A percentile compares a stretch with the other conserved stretches of the same genome.
phyloP scores from a whole-genome alignment of 208 protist genomes.

The Blechomonas ayalai region DNA sequence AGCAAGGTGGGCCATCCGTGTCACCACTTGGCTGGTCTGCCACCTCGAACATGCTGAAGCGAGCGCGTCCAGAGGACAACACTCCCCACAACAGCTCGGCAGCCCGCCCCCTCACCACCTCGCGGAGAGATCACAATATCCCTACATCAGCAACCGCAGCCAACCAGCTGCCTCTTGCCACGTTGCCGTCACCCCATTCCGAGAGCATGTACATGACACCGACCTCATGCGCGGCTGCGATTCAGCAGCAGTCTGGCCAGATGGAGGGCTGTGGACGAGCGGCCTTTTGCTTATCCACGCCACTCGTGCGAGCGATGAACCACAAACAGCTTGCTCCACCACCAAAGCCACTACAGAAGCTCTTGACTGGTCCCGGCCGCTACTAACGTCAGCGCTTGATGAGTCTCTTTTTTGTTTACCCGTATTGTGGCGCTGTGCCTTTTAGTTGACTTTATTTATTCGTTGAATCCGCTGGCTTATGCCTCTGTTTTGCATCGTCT shows the following conservation, averaged over 20 bases:
- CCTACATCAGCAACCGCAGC: neutral
- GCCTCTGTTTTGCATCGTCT: too few species aligned
- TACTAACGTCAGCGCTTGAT: conserved; percentile 1
- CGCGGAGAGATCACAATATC: neutral
- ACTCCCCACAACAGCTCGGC: neutral
- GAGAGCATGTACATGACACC: neutral
- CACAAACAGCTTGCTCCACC: conserved; percentile 7
- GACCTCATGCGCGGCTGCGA: conserved; percentile 2
- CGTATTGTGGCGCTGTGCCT: conserved; percentile 1
- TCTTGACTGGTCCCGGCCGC: conserved; percentile 14
- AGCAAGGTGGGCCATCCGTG: too few species aligned
- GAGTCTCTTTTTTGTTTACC: conserved; percentile 3
- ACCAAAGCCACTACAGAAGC: conserved; percentile 27
- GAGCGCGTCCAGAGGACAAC: conserved; percentile 6
- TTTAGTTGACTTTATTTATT: too few species aligned
- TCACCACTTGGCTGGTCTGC: conserved; percentile 50
- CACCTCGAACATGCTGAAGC: conserved; percentile 34
- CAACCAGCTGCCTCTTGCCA: neutral
- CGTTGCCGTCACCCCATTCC: neutral
- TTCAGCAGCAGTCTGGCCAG: too few species aligned
- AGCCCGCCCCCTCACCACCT: neutral
- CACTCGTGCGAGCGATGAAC: conserved; percentile 31
- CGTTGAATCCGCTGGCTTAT: too few species aligned
- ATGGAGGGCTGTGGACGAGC: too few species aligned
- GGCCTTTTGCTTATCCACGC: conserved; percentile 42